Conservation (phyloP, 2,329 filamentous ascomycete genomes). For the Fonsecaea monophora region DNA sequence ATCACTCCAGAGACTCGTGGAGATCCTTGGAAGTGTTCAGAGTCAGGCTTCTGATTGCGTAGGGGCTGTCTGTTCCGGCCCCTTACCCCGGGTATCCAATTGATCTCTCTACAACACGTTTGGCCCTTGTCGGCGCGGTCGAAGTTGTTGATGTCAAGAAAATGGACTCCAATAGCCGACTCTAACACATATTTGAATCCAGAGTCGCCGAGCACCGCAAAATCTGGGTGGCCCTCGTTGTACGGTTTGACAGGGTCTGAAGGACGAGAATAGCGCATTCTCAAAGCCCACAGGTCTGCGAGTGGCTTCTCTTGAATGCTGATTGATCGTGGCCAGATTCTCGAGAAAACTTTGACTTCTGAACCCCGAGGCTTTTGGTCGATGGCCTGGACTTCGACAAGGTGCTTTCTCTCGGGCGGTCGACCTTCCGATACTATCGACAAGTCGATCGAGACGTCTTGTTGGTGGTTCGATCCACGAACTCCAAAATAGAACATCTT, state of each 20-base stretch:
- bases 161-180: background rate
- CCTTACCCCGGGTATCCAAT: background rate
- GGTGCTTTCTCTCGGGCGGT: background rate
- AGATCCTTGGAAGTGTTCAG: background rate
- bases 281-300: background rate
- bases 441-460: background rate
- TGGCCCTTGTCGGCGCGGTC: background rate
- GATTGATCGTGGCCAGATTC: background rate
- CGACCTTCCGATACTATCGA: background rate
- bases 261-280: background rate
- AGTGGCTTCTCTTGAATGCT: background rate
- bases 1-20: background rate
- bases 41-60: background rate
- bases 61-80: background rate
- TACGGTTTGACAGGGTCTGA: background rate
- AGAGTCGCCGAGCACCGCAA: background rate
- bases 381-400: background rate
- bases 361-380: background rate
- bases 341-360: background rate
- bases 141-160: conserved; percentile 9
- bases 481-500: background rate
- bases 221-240: background rate
- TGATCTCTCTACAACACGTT: background rate
- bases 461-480: background rate
- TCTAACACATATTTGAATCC: background rate